phyloP scores from a whole-genome alignment of 768 basidiomycete genomes.

The Cytidiella melzeri region DNA sequence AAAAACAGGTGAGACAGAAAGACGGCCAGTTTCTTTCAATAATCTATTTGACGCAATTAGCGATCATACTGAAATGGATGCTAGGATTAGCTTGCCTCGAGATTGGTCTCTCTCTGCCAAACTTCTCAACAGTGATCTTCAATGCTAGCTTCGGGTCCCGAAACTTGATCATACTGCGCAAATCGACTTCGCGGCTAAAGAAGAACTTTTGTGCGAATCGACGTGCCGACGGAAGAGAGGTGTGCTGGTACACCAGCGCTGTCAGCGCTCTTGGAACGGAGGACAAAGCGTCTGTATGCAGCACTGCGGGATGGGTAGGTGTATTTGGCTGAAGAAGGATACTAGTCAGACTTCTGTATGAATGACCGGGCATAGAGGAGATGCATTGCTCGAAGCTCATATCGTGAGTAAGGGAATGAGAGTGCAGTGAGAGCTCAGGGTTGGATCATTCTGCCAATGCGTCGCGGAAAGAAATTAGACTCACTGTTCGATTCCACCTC shows the following conservation, averaged over 20 bases:
- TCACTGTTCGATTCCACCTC: conserved; percentile 75
- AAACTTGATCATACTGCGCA: conserved; percentile 76
- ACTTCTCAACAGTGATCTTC: conserved; percentile 64
- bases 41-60: conserved; percentile 49
- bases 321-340: conserved; percentile 40
- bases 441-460: too few relatives aligned
- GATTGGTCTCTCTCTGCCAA: conserved; percentile 56
- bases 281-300: conserved; percentile 84
- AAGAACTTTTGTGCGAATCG: conserved; percentile 88
- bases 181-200: conserved; percentile 77
- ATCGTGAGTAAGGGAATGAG: too few relatives aligned
- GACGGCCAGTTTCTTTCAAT: conserved; percentile 88
- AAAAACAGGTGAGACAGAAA: conserved; percentile 85
- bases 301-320: conserved; percentile 41
- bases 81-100: conserved; percentile 47
- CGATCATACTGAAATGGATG: background rate
- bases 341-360: too few relatives aligned
- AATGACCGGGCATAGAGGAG: too few relatives aligned
- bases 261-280: conserved; percentile 83
- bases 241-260: conserved; percentile 83
- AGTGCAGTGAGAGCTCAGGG: too few relatives aligned
- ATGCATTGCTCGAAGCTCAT: too few relatives aligned
- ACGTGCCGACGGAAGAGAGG: conserved; percentile 80
- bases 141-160: conserved; percentile 76
- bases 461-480: conserved; percentile 19